phyloP scores from a whole-genome alignment of 1,284 basidiomycete genomes.

The Leccinum fallax region DNA sequence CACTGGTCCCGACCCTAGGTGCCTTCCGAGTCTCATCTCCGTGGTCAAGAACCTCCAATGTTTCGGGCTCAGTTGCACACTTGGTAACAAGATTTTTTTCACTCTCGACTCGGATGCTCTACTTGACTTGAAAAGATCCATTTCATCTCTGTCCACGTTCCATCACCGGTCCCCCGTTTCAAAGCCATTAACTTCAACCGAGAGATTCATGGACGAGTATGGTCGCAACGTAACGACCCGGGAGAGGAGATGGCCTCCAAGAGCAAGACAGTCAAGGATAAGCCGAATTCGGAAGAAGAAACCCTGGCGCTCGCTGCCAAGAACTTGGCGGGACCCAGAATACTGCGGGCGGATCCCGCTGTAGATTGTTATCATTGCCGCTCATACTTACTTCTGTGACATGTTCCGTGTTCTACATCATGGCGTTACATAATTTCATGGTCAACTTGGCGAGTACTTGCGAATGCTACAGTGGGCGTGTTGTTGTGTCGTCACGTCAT shows the following conservation, averaged over 20 bases:
- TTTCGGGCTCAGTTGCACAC: not conserved
- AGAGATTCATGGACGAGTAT: not conserved
- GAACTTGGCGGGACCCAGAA: not conserved
- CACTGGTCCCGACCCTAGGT: not conserved
- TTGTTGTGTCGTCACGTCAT: too few species aligned
- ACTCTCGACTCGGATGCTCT: not conserved
- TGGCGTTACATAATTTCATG: not conserved
- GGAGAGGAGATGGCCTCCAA: not conserved
- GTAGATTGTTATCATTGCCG: not conserved
- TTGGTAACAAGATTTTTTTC: slow-evolving; percentile 1
- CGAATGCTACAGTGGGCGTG: not conserved
- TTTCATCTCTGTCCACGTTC: not conserved
- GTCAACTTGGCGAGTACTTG: not conserved
- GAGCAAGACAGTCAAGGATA: not conserved
- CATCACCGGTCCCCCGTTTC: slow-evolving; percentile 6
- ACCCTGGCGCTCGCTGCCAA: not conserved
- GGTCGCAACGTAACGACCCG: not conserved
- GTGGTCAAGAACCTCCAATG: not conserved
- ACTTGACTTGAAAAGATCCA: slow-evolving; percentile 1
- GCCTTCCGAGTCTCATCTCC: slow-evolving; percentile 1
- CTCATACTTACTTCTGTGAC: not conserved
- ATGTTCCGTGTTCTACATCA: not conserved
- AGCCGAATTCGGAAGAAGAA: not conserved
- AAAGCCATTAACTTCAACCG: not conserved
- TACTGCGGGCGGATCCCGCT: not conserved